Base-by-base conservation (phyloP, 768 basidiomycete genomes). In the Neoboletus brunneissimus region DNA sequence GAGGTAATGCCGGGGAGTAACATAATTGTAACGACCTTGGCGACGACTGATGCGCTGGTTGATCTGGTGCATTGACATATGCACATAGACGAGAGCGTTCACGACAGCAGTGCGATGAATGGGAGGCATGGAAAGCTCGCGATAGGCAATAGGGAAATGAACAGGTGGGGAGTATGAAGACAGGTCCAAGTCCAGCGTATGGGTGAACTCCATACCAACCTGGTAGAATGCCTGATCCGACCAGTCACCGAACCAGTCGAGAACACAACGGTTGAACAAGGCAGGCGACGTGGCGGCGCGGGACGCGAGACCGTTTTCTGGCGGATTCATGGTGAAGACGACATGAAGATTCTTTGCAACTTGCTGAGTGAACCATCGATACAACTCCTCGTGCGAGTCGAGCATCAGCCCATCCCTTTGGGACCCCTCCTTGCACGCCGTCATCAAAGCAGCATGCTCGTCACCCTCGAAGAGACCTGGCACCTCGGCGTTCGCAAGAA, bases 381-480 rank as follows among this genome's bases (percentile, higher is more conserved):
- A 98, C 2, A 99, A 79, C 69, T 99, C 97, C 65, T 99, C 97
- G 53, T 90, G 94, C 34, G 95, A 96, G 74, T 98, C 97, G 10
- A 99, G 79, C 94, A 99, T 98, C 31, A 98, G 77, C 12, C 97
- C 97, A 61, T 99, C 97, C 15, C 97, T 86, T 68, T 98, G 95
- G n/a, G 97, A 97, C 6, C 97, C 97, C 74, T 98, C 97, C 71
- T 97, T 98, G 77, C 97, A 98, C 1, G 97, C 94, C 5, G 97
- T 98, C 95, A 98, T 98, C 55, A 99, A 78, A 49, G 95, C 92
- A 20, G 96, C 87, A 70, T 98, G 89, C 69, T 99, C 97, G 65
- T 99, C 97, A n/a, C 97, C 97, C 73, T 99, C 97, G 70, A 99
- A 99, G n/a, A 99, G 81, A 72, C 97, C 97, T 0, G 97, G 97